Evolutionary conservation across 2,329 filamentous ascomycete genomes (phyloP), one percentile per base, ranked within the genome.

Genomic region (Proliferodiscus dingleyae): DNA sequence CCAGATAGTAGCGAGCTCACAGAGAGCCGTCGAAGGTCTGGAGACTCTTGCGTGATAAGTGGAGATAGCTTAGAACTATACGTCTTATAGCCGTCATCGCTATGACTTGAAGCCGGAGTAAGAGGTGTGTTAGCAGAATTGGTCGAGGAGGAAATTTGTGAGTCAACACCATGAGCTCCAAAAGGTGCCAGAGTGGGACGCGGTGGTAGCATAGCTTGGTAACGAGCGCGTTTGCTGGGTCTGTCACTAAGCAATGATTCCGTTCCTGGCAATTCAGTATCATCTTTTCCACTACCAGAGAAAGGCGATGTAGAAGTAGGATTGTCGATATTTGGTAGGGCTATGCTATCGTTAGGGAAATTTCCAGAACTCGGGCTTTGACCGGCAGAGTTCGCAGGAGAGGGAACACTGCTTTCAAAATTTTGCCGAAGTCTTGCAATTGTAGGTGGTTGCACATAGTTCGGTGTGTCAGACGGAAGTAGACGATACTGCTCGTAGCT

Each of bases 1-100:
- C 75, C 71, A 2, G 75, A 75, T 4, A 87, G 66, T 6, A 87
- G 64, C 10, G 81, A 85, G 55, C 78, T 79, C 24, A 87, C 81
- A 7, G 82, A 85, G 18, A 87, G 68, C 13, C 79, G 66, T 9
- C 73, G 71, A 22, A 74, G 55, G 45, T 75, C 71, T 22, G 68
- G 59, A 39, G 68, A 61, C 13, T 66, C 61, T 37, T 67, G 64
- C 4, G 56, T 45, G n/a, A 45, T 26, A 33, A 51, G 37, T 19
- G 54, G 47, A 3, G 52, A 61, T 16, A 56, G 34, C 15, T 57
- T 57, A 18, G 47, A 42, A n/a, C 59, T 22, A 60, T 63, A 43
- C 61, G 59, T 57, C 63, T 65, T 40, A 65, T 70, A 47, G 58
- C 64, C 28, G 67, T 72, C 45, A 66, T 77, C 56, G 66, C 68